These are phyloP conservation scores for Umbilicus rupestris DNA, from an alignment of 164 flowering plant species.

Conservation along the genomic window DNA sequence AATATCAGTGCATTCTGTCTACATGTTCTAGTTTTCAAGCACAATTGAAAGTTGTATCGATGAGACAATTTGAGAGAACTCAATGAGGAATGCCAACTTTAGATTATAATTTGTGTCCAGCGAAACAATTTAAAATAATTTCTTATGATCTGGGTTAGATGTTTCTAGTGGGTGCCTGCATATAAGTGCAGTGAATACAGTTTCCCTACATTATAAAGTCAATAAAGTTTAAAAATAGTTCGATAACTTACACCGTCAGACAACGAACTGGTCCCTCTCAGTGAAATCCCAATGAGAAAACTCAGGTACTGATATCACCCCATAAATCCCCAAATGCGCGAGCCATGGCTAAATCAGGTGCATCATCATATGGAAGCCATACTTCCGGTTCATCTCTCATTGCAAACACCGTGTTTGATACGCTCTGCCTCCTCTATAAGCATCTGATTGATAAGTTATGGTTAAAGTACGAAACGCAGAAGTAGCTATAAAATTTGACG, in stretches of 20 bases:
- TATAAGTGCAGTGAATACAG: too few relatives aligned
- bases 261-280: conserved; percentile 74
- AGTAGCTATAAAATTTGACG: conserved; percentile 8
- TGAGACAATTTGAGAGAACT: too few relatives aligned
- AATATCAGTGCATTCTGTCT: too few relatives aligned
- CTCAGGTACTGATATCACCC: conserved; percentile 85
- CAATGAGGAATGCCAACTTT: too few relatives aligned
- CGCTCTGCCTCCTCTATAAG: conserved; percentile 79
- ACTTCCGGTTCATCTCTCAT: conserved; percentile 92
- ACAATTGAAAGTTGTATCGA: too few relatives aligned
- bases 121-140: too few relatives aligned
- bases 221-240: neutral
- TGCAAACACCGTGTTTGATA: conserved; percentile 88
- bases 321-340: conserved; percentile 98
- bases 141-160: too few relatives aligned
- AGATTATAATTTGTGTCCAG: too few relatives aligned
- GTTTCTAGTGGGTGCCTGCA: too few relatives aligned
- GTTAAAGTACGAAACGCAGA: neutral
- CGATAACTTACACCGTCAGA: conserved; percentile 75
- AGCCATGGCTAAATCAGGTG: conserved; percentile 97
- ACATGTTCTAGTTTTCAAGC: too few relatives aligned
- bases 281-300: conserved; percentile 65
- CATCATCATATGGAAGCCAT: conserved; percentile 80
- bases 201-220: neutral
- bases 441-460: neutral